These are phyloP conservation scores for Aspergillus niger DNA, from an alignment of 2,329 filamentous ascomycete species.

Conservation along the genomic window DNA sequence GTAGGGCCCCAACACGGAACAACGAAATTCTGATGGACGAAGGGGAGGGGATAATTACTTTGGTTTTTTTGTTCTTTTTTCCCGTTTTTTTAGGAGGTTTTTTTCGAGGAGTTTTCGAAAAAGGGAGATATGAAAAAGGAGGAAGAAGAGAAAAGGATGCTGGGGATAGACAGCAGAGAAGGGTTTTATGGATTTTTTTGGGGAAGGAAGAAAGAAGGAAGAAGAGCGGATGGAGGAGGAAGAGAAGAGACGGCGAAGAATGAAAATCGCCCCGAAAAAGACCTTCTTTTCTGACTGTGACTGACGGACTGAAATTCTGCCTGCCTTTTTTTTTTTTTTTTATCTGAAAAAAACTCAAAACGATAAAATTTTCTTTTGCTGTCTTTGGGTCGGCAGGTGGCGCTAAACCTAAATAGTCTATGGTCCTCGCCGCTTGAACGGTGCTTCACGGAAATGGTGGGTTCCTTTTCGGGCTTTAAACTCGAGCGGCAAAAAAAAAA, in stretches of 20 bases:
- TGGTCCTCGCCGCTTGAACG: constrained; percentile 14
- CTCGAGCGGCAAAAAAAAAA: constrained; percentile 8
- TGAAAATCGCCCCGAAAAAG: constrained; percentile 21
- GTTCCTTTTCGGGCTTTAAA: background rate
- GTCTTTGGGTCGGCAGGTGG: constrained; percentile 18
- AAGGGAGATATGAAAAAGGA: constrained; percentile 30
- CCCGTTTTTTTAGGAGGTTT: constrained; percentile 40
- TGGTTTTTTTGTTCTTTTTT: constrained; percentile 42
- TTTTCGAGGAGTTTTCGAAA: constrained; percentile 38
- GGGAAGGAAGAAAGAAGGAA: constrained; percentile 26
- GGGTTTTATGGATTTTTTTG: constrained; percentile 22
- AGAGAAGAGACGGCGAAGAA: constrained; percentile 29
- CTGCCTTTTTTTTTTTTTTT: constrained; percentile 18
- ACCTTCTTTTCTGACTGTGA: background rate
- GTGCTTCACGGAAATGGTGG: constrained; percentile 8
- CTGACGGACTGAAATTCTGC: constrained; percentile 8
- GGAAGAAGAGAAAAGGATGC: constrained; percentile 27
- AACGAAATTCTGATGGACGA: background rate
- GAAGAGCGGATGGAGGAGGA: constrained; percentile 26
- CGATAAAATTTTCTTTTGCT: constrained; percentile 22
- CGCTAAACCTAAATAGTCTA: constrained; percentile 28
- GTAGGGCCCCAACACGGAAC: background rate
- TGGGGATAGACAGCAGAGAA: constrained; percentile 29
- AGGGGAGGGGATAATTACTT: constrained; percentile 28
- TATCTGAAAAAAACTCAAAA: constrained; percentile 40